Evolutionary conservation across 2,329 filamentous ascomycete genomes (phyloP), one percentile per base, ranked within the genome.

Genomic region (Penicillium sp.): DNA sequence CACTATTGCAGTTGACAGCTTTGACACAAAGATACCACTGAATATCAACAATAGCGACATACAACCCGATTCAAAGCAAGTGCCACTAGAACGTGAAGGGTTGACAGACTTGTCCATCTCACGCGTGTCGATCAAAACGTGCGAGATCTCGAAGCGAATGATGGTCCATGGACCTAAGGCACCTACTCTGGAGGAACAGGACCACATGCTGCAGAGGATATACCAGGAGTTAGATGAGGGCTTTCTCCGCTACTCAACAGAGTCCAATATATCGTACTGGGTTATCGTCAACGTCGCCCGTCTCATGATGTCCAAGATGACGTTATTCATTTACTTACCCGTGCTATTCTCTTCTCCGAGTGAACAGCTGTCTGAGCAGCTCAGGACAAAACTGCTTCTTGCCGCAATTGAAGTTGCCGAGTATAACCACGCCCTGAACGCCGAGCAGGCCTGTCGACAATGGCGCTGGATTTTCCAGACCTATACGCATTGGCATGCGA

Each of bases 391-490:
- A 24, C 68, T 81, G 2, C 70, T 81, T 19, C 69, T 76, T 56
- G 64, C 78, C 0, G 73, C 76, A 15, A 78, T 80, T 28, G 79
- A 81, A 51, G 75, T 79, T 19, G 73, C 78, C 7, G 79, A 81
- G 68, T 86, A 85, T 66, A 85, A 82, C 61, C 81, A 84, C 63
- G 76, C 81, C 0, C 72, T 88, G n/a, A 85, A 84, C 56, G 75
- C 79, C 2, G 84, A 87, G 59, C 74, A 76, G 2, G 76, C 75
- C 17, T 81, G 79, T 57, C 79, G 79, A 10, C 82, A 82, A 51
- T 87, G 83, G 81, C 82, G 83, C 19, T 88, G 86, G 86, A 75
- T 86, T 6, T 87, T 85, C 71, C 83, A 86, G 66, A 85, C 84
- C 0, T 87, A 86, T 69, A 85, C 82, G 0, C 84, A 87, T 62